Percentiles rank a stretch among this genome's conserved stretches.
phyloP scores from a whole-genome alignment of 1,284 basidiomycete genomes.

The Trametes versicolor region DNA sequence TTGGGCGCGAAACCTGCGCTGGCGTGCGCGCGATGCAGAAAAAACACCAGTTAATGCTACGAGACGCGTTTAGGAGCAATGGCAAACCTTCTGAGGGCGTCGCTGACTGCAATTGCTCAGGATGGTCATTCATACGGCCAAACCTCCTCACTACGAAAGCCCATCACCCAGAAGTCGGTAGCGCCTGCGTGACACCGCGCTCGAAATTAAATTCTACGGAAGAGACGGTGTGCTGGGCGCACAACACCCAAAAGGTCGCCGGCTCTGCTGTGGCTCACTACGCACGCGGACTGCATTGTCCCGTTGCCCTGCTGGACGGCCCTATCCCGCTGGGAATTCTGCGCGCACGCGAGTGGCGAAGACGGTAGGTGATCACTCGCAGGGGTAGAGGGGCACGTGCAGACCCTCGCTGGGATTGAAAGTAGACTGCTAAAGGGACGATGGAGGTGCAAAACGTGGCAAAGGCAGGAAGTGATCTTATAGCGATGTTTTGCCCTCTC shows the following conservation, averaged over 20 bases:
- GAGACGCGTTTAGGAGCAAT: not conserved
- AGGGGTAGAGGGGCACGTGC: slow-evolving; percentile 18
- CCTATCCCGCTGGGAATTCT: not conserved
- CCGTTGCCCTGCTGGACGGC: not conserved
- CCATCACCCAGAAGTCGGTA: not conserved
- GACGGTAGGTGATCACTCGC: slow-evolving; percentile 14
- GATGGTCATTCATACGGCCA: not conserved
- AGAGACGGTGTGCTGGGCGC: slow-evolving; percentile 7
- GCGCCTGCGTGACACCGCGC: not conserved
- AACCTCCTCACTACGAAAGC: not conserved
- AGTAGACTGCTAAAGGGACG: slow-evolving; percentile 5
- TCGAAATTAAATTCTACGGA: not conserved
- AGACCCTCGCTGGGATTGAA: not conserved
- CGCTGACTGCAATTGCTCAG: not conserved
- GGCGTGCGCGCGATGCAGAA: not conserved
- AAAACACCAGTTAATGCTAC: not conserved
- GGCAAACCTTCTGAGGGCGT: not conserved
- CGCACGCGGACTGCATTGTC: slow-evolving; percentile 24
- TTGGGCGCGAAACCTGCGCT: not conserved
- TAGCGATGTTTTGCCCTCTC: slow-evolving; percentile 10
- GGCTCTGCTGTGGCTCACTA: slow-evolving; percentile 7
- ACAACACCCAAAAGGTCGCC: not conserved
- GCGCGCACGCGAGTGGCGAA: not conserved
- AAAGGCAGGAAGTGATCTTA: slow-evolving; percentile 29
- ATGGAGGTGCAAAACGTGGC: slow-evolving; percentile 15